A percentile compares a stretch with the other conserved stretches of the same genome.
These are phyloP conservation scores for Chrysosporium queenslandicum DNA, from an alignment of 2,329 filamentous ascomycete genomes.

Conservation along the genomic window DNA sequence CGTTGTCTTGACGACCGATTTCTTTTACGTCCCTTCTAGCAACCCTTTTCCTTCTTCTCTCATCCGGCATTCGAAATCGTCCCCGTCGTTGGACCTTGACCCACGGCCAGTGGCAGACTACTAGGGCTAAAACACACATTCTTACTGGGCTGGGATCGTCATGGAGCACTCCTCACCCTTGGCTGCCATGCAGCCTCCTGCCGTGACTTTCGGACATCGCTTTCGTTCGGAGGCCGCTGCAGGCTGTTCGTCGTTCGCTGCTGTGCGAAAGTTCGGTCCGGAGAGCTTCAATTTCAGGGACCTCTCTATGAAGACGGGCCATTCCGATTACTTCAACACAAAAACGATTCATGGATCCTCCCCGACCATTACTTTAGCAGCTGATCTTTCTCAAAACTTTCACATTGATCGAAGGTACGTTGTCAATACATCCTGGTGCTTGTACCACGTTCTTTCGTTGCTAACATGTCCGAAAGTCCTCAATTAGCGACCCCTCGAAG, in stretches of 20 bases:
- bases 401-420: slow-evolving; percentile 83
- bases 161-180: slow-evolving; percentile 95
- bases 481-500: slow-evolving; percentile 72
- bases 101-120: not conserved
- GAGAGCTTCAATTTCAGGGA: slow-evolving; percentile 68
- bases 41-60: not conserved
- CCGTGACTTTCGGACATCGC: slow-evolving; percentile 54
- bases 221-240: slow-evolving; percentile 43
- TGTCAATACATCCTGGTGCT: not conserved
- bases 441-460: slow-evolving; percentile 17
- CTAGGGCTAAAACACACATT: not conserved
- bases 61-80: not conserved
- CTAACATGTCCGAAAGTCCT: slow-evolving; percentile 47
- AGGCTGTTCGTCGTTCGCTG: slow-evolving; percentile 43
- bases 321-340: slow-evolving; percentile 69
- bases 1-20: slow-evolving; percentile 11
- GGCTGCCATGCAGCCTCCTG: slow-evolving; percentile 75
- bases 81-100: not conserved
- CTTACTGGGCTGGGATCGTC: slow-evolving; percentile 17
- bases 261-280: slow-evolving; percentile 48
- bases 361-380: slow-evolving; percentile 79
- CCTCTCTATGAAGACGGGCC: slow-evolving; percentile 58
- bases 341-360: slow-evolving; percentile 75
- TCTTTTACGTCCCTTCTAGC: not conserved
- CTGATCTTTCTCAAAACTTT: slow-evolving; percentile 94